Evolutionary conservation across 257 asterid species (phyloP).

Genomic region (Solanum peruvianum): DNA sequence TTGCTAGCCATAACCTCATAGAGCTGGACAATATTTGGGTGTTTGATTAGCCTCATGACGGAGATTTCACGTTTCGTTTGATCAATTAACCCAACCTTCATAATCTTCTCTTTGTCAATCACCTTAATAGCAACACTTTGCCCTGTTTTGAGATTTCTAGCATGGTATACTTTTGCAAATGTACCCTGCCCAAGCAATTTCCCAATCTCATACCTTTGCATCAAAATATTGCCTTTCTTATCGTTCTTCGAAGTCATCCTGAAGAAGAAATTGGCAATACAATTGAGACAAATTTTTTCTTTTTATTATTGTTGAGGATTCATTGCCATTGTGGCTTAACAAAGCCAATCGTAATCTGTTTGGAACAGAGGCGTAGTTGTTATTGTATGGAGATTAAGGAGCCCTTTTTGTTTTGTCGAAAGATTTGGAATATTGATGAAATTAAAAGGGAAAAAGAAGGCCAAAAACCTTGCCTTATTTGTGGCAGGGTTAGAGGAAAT

Average conservation of each 20-base stretch:
- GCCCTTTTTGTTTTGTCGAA: neutral
- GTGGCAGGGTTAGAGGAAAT: conserved; percentile 1
- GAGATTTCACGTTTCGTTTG: conserved; percentile 84
- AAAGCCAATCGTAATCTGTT: neutral
- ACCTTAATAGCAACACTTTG: conserved; percentile 63
- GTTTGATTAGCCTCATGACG: conserved; percentile 60
- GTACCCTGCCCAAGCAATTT: conserved; percentile 77
- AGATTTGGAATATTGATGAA: neutral
- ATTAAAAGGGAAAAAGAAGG: neutral
- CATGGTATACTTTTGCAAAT: conserved; percentile 82
- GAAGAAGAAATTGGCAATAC: neutral
- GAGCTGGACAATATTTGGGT: conserved; percentile 75
- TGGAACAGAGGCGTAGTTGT: neutral
- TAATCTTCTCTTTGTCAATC: conserved; percentile 58
- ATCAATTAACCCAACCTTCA: conserved; percentile 53
- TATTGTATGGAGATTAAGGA: neutral
- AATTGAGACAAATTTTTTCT: neutral
- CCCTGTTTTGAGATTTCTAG: conserved; percentile 42
- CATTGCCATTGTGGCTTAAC: neutral
- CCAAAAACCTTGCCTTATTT: neutral
- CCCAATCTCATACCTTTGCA: conserved; percentile 74
- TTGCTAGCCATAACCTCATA: conserved; percentile 85
- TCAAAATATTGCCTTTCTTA: conserved; percentile 47
- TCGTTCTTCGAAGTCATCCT: conserved; percentile 20
- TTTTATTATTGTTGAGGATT: neutral